Evolutionary conservation across 2,329 filamentous ascomycete species (phyloP), one percentile per base, ranked within the genome.

Genomic region (Thermoascus crustaceus): DNA sequence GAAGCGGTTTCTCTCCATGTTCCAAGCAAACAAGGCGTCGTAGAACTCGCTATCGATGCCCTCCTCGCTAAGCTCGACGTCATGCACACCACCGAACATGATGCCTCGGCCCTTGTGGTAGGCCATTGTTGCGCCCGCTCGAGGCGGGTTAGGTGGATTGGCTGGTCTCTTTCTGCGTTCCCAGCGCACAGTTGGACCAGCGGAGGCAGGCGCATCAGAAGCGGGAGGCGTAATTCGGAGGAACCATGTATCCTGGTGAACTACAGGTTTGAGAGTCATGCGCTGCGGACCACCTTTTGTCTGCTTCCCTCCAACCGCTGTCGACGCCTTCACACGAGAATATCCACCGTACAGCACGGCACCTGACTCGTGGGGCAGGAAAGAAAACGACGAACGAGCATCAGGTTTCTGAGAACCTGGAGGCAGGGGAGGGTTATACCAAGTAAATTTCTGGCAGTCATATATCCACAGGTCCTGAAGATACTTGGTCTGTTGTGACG

Each of bases 31-130:
- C 16, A 96, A 64, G 37, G 80, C 76, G 50, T 95, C 89, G 67
- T 96, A 98, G 63, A 98, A 98, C 58, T 95, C 88, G 54, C 85
- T 94, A 36, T 98, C 89, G 47, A 98, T 94, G 3, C 85, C 87
- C 58, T 98, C 91, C 56, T 94, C 88, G 45, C 77, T 89, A 55
- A 88, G 76, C 58, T 94, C 86, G 0, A 93, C 82, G 48, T 94
- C 88, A 51, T 95, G 86, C 3, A 98, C 91, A 34, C 91, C 91
- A 29, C 91, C 91, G 56, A 96, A 96, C 51, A 86, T 66, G 38
- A 98, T 89, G 1, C 91, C 91, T 41, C 91, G 78, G 1, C 89
- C 88, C 61, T 89, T 91, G 64, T 98, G 91, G 58, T 81, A 85
- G 0, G 86, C 78, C 88, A 96, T 96, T 2, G 89, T 96, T 1